These are phyloP conservation scores for Podaxis mareebaensis DNA, from an alignment of 768 basidiomycete species.

Conservation along the genomic window DNA sequence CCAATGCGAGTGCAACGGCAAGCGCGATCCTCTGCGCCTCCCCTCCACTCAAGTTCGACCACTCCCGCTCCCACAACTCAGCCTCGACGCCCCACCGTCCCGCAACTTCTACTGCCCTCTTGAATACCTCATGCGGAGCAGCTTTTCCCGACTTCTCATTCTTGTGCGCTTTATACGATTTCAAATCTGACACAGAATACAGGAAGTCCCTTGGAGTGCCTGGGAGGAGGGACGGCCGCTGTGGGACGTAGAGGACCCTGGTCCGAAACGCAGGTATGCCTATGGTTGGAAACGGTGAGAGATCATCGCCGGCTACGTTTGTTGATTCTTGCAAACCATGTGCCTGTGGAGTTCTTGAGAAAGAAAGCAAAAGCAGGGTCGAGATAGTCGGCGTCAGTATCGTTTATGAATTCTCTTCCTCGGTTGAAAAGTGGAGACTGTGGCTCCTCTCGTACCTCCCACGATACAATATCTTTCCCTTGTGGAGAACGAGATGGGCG, in stretches of 20 bases:
- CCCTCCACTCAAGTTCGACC: conserved; percentile 83
- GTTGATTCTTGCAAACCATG: conserved; percentile 36
- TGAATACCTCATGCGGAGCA: conserved; percentile 21
- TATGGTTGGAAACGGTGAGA: conserved; percentile 15
- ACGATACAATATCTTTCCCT: conserved; percentile 61
- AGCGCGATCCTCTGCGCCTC: conserved; percentile 84
- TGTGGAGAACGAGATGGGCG: conserved; percentile 73
- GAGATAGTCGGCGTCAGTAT: background rate
- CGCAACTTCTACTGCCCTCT: conserved; percentile 54
- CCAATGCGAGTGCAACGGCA: conserved; percentile 70
- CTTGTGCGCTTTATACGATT: conserved; percentile 5
- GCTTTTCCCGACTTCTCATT: conserved; percentile 19
- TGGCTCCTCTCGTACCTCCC: conserved; percentile 52
- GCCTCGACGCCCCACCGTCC: conserved; percentile 65
- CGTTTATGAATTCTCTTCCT: background rate
- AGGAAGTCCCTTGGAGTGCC: conserved; percentile 80
- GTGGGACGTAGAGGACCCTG: conserved; percentile 82
- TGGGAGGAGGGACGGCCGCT: conserved; percentile 83
- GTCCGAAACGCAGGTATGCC: conserved; percentile 81
- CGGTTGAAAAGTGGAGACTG: background rate
- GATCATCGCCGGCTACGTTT: conserved; percentile 7
- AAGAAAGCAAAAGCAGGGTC: background rate
- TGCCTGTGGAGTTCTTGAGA: conserved; percentile 46
- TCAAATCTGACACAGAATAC: conserved; percentile 25
- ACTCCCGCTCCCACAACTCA: conserved; percentile 76